These are phyloP conservation scores for Microcyclospora tardicrescens DNA, from an alignment of 2,329 filamentous ascomycete species.

Conservation along the genomic window DNA sequence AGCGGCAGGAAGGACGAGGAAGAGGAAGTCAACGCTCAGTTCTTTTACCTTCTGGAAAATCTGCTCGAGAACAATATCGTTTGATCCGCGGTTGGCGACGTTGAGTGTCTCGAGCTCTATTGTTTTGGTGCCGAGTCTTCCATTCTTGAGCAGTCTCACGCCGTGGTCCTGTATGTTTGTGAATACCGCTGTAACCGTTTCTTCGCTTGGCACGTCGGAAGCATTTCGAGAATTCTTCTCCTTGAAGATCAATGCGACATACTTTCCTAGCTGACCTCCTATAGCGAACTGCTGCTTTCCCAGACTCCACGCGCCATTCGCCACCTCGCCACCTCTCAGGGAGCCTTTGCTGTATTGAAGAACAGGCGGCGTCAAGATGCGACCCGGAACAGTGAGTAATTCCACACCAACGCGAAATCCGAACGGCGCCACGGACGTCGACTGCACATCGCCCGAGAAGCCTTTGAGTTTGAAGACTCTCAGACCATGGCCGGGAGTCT, in stretches of 20 bases:
- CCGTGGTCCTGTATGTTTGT: slow-evolving; percentile 6
- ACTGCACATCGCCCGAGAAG: slow-evolving; percentile 8
- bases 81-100: too few species aligned
- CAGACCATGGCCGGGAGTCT: slow-evolving; percentile 37
- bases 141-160: slow-evolving; percentile 16
- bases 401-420: slow-evolving; percentile 47
- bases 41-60: not conserved
- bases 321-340: not conserved
- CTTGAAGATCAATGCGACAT: too few species aligned
- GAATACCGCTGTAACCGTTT: slow-evolving; percentile 14
- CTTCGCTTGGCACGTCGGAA: slow-evolving; percentile 8
- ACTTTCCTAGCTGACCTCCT: too few species aligned
- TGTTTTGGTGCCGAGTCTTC: not conserved
- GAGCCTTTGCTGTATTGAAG: slow-evolving; percentile 41
- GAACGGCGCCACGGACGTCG: slow-evolving; percentile 33
- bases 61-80: not conserved
- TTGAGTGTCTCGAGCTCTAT: not conserved
- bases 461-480: slow-evolving; percentile 41
- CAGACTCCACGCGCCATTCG: too few species aligned
- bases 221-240: too few species aligned
- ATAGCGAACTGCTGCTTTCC: too few species aligned
- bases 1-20: slow-evolving; percentile 46
- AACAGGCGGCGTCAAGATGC: slow-evolving; percentile 49
- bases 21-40: slow-evolving; percentile 30
- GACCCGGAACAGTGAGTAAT: slow-evolving; percentile 59